Conservation (phyloP, 2,329 filamentous ascomycete species). For the Pestalotiopsis sp. region DNA sequence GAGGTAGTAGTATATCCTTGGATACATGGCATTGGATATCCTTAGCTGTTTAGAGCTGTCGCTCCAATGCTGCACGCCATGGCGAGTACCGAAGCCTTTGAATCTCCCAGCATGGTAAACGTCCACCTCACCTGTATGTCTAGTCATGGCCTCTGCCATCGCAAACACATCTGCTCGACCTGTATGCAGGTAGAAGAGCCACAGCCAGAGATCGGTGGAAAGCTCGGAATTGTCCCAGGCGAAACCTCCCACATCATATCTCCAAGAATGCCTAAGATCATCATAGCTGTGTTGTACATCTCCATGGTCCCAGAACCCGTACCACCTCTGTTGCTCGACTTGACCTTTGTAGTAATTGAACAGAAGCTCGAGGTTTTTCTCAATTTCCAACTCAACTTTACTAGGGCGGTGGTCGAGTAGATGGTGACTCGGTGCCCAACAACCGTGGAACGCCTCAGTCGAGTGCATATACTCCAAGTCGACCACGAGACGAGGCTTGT, state of each 20-base stretch:
- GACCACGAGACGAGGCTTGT: not conserved
- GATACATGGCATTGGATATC: constrained; percentile 60
- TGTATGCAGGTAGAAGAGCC: constrained; percentile 64
- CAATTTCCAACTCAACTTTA: constrained; percentile 41
- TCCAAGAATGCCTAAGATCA: constrained; percentile 59
- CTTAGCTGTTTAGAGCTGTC: constrained; percentile 66
- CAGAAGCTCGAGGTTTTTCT: constrained; percentile 58
- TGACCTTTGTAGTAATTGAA: constrained; percentile 59
- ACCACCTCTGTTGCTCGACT: constrained; percentile 61
- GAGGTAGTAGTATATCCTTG: constrained; percentile 60
- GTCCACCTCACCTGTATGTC: constrained; percentile 65
- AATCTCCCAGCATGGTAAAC: constrained; percentile 62
- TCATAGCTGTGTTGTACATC: constrained; percentile 69
- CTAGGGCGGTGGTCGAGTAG: constrained; percentile 22
- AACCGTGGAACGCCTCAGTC: not conserved
- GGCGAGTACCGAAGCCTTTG: constrained; percentile 63
- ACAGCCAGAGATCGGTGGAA: constrained; percentile 64
- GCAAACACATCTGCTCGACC: constrained; percentile 60
- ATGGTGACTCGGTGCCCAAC: not conserved
- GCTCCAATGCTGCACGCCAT: constrained; percentile 64
- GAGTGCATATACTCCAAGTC: constrained; percentile 1
- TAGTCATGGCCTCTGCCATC: constrained; percentile 60
- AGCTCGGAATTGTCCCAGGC: constrained; percentile 69
- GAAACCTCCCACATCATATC: constrained; percentile 67
- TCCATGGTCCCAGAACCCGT: constrained; percentile 65